A percentile compares a stretch with the other conserved stretches of the same genome.
phyloP scores from a whole-genome alignment of 495 filamentous ascomycete species.

The Neurospora sp. region DNA sequence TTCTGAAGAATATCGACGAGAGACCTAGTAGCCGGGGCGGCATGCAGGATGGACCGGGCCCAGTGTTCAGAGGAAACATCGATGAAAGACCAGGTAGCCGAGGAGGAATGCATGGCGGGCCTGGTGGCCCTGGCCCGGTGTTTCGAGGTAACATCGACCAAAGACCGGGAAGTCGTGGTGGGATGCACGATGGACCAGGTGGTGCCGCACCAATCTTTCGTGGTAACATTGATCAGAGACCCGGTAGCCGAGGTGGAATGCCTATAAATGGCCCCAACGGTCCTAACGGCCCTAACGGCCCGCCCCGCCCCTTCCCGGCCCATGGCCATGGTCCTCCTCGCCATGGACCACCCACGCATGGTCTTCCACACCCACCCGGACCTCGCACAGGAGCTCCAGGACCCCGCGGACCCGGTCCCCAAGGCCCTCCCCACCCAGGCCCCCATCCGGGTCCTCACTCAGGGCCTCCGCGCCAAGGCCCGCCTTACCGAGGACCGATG shows the following conservation, averaged over 20 bases:
- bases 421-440: background rate
- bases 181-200: background rate
- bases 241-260: conserved; percentile 10
- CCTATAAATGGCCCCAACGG: conserved; percentile 4
- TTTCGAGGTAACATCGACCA: conserved; percentile 17
- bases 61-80: background rate
- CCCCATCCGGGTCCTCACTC: background rate
- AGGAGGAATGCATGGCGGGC: background rate
- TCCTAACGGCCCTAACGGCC: background rate
- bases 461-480: conserved; percentile 3
- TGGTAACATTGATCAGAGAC: conserved; percentile 16
- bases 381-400: background rate
- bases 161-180: conserved; percentile 14
- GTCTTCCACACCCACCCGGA: conserved; percentile 7
- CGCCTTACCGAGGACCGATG: background rate
- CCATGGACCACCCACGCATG: conserved; percentile 20
- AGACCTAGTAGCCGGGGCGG: background rate
- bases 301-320: conserved; percentile 12
- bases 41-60: background rate
- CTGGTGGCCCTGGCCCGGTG: conserved; percentile 4
- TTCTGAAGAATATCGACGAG: background rate
- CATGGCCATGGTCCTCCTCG: conserved; percentile 9
- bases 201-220: conserved; percentile 10
- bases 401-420: background rate
- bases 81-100: background rate